Evolutionary conservation across 805 yeast genomes (phyloP).

Genomic region (Schizosaccharomyces pombe): DNA sequence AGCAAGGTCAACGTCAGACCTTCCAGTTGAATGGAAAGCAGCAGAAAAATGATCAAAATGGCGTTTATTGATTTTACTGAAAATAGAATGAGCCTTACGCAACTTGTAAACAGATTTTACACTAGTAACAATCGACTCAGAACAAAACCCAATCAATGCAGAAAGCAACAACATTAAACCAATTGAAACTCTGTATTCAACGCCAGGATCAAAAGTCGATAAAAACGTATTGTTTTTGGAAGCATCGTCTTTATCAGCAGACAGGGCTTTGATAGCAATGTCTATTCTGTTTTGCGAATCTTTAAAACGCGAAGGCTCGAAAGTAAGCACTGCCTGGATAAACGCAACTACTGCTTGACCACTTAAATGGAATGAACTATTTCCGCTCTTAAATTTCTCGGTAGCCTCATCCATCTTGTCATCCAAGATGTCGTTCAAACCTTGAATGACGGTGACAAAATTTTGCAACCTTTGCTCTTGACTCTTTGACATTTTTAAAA

Average conservation of each 20-base stretch:
- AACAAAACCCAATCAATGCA: neutral
- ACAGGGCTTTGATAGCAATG: neutral
- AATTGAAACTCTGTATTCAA: neutral
- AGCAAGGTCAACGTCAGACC: neutral
- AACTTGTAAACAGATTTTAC: constrained; percentile 1
- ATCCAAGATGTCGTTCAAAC: neutral
- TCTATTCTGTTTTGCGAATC: neutral
- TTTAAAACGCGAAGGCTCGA: neutral
- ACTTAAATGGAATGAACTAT: neutral
- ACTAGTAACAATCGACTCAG: constrained; percentile 1
- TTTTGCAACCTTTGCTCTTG: neutral
- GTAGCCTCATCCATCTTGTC: neutral
- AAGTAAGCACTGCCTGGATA: neutral
- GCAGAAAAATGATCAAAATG: neutral
- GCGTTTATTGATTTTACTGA: neutral
- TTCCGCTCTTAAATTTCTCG: neutral
- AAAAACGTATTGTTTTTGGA: neutral
- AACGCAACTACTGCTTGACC: neutral
- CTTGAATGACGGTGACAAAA: neutral
- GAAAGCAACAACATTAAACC: neutral
- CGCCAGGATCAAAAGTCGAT: neutral
- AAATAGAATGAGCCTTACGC: neutral
- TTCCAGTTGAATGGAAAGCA: neutral
- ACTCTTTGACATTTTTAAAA: too few species aligned
- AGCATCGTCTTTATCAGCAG: neutral